Conservation (phyloP, 163 green algal genomes). For the Scenedesmus sp. region DNA sequence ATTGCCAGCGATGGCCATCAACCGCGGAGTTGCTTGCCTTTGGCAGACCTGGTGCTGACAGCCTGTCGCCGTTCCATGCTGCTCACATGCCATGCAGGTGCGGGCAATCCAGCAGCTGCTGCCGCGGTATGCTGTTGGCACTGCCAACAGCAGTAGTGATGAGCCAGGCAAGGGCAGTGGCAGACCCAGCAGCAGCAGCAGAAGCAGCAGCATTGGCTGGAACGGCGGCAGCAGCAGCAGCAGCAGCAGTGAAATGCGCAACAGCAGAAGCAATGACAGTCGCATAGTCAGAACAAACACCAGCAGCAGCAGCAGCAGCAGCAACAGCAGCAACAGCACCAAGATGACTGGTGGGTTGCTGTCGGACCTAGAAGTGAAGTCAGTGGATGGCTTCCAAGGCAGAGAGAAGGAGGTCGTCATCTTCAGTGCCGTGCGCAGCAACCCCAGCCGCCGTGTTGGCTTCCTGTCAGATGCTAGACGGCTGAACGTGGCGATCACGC, state of each 20-base stretch:
- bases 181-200: conserved; percentile 1
- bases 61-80: neutral
- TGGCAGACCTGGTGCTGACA: no score
- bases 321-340: neutral
- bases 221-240: conserved; percentile 11
- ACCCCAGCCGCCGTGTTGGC: conserved; percentile 73
- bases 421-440: conserved; percentile 88
- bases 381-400: conserved; percentile 80
- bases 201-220: neutral
- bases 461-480: conserved; percentile 89
- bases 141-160: neutral
- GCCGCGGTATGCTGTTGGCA: neutral
- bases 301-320: neutral
- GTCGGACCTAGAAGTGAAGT: conserved; percentile 68
- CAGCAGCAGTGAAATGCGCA: conserved; percentile 48
- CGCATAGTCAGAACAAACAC: neutral
- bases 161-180: neutral
- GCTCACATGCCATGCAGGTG: neutral
- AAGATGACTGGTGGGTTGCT: neutral
- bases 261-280: conserved; percentile 3
- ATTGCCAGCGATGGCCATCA: no score
- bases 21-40: no score
- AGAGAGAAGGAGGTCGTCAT: conserved; percentile 94
- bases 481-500: conserved; percentile 93
- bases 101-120: conserved; percentile 1